Conservation (phyloP, 352 stramenopile species). For the Globisporangium canariense region DNA sequence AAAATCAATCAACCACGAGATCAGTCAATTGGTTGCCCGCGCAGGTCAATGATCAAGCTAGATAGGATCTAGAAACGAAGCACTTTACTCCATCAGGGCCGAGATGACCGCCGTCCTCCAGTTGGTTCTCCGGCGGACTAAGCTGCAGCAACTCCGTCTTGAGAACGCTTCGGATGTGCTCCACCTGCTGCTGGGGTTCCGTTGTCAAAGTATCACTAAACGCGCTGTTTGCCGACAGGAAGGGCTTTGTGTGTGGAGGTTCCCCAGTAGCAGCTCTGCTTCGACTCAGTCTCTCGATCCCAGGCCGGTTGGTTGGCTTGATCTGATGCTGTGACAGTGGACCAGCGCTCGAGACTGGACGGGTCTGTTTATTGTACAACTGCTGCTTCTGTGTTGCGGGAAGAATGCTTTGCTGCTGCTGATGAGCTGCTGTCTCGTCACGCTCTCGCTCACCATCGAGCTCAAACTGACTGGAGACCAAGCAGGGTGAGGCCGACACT, state of each 20-base stretch:
- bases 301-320: background rate
- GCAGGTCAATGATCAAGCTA: background rate
- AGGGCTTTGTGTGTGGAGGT: slow-evolving; percentile 2
- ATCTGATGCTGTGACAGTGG: slow-evolving; percentile 2
- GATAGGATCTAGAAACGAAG: too few relatives aligned
- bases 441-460: slow-evolving; percentile 6
- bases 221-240: background rate
- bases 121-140: slow-evolving; percentile 38
- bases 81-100: slow-evolving; percentile 40
- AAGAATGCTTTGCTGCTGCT: background rate
- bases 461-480: slow-evolving; percentile 6
- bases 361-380: background rate
- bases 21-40: background rate
- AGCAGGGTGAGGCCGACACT: slow-evolving; percentile 23
- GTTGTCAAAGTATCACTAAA: background rate
- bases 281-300: background rate
- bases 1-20: background rate
- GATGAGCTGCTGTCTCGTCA: background rate
- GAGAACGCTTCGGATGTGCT: slow-evolving; percentile 56
- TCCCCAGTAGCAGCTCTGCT: background rate
- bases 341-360: slow-evolving; percentile 11
- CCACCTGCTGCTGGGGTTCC: slow-evolving; percentile 24
- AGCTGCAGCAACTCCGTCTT: slow-evolving; percentile 46
- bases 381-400: background rate
- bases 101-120: slow-evolving; percentile 41